Conservation (phyloP, 148 eudicot species). For the Bassia scoparia region DNA sequence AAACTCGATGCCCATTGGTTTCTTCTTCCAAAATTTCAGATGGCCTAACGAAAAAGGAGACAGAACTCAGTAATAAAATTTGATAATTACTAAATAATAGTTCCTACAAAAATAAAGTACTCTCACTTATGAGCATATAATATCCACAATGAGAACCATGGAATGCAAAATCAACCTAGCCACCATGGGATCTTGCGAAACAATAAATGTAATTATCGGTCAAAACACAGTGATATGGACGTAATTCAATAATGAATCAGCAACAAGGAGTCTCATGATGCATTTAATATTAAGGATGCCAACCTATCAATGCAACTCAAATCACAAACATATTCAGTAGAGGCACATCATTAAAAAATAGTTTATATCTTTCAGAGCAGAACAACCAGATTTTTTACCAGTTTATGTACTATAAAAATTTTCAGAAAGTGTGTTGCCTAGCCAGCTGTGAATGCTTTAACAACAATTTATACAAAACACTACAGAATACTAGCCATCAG, state of each 20-base stretch:
- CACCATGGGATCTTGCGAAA: background rate
- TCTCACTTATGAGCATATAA: background rate
- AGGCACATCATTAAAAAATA: background rate
- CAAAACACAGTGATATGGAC: background rate
- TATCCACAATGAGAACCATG: background rate
- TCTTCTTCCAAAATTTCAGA: conserved; percentile 98
- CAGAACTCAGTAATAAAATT: conserved; percentile 6
- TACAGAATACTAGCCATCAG: background rate
- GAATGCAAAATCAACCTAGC: background rate
- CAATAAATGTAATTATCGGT: background rate
- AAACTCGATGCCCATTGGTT: conserved; percentile 81
- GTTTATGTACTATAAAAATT: background rate
- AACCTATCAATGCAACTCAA: background rate
- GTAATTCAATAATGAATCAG: background rate
- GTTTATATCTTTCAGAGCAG: background rate
- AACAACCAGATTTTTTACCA: background rate
- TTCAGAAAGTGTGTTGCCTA: background rate
- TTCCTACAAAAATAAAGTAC: background rate
- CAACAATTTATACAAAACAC: background rate
- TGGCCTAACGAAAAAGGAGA: conserved; percentile 52
- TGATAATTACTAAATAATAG: background rate
- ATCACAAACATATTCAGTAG: background rate
- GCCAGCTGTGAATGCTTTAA: background rate
- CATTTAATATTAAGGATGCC: background rate
- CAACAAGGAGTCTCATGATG: background rate